A percentile compares a stretch with the other conserved stretches of the same genome.
These are phyloP conservation scores for Tetrapisispora fleetii DNA, from an alignment of 805 yeast genomes.

Conservation along the genomic window DNA sequence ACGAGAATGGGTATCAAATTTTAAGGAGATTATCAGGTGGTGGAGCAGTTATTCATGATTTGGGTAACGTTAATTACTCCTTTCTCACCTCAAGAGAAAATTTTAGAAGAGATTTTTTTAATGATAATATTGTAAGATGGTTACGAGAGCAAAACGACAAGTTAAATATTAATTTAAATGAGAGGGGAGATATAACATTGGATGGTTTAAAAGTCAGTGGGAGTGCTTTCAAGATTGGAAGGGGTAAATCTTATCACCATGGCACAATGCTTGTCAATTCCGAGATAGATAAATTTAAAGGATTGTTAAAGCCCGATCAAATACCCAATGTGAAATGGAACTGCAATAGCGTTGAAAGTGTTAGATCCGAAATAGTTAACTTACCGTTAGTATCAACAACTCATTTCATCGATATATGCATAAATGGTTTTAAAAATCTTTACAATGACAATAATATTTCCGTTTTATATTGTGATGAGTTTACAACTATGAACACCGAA, in stretches of 20 bases:
- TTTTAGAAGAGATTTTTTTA: slow-evolving; percentile 53
- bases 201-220: slow-evolving; percentile 67
- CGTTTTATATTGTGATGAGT: slow-evolving; percentile 22
- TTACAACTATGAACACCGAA: slow-evolving; percentile 29
- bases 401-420: slow-evolving; percentile 24
- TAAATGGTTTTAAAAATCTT: slow-evolving; percentile 16
- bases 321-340: slow-evolving; percentile 36
- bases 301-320: slow-evolving; percentile 44
- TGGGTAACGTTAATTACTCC: slow-evolving; percentile 80
- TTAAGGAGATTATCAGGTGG: slow-evolving; percentile 85
- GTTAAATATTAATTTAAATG: slow-evolving; percentile 42
- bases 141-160: slow-evolving; percentile 9
- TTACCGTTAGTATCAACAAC: slow-evolving; percentile 36
- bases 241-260: slow-evolving; percentile 82
- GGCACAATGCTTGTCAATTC: slow-evolving; percentile 86
- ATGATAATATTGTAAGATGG: slow-evolving; percentile 36
- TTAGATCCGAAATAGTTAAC: slow-evolving; percentile 71
- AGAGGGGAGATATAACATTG: slow-evolving; percentile 66
- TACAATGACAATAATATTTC: slow-evolving; percentile 19
- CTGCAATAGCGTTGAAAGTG: slow-evolving; percentile 58
- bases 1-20: slow-evolving; percentile 46
- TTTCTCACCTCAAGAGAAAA: slow-evolving; percentile 59
- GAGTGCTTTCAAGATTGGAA: slow-evolving; percentile 79
- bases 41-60: slow-evolving; percentile 92
- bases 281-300: slow-evolving; percentile 46